Evolutionary conservation across 129 eudicot genomes (phyloP).

Genomic region (Saussurea involucrata): DNA sequence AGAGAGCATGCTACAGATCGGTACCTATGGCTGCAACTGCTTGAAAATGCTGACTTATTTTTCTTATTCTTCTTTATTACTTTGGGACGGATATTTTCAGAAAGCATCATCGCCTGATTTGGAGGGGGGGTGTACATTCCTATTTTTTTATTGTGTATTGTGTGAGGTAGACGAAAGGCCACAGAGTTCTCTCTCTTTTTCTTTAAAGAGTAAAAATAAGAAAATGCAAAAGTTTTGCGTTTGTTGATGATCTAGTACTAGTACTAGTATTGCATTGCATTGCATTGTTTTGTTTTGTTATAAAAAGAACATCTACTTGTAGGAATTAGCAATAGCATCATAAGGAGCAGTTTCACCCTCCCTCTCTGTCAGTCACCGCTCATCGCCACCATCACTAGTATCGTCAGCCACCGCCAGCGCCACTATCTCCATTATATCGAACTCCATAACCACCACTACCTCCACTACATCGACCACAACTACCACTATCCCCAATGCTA

Average conservation of each 20-base stretch:
- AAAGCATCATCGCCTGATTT: constrained; percentile 23
- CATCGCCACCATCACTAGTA: too few species aligned
- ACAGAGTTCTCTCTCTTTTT: background rate
- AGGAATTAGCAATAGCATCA: too few species aligned
- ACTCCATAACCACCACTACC: too few species aligned
- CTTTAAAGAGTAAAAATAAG: background rate
- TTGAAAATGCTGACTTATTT: constrained; percentile 23
- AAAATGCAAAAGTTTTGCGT: background rate
- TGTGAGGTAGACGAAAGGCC: constrained; percentile 8
- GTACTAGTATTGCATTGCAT: too few species aligned
- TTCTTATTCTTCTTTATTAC: background rate
- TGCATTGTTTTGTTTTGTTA: background rate
- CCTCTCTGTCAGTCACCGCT: too few species aligned
- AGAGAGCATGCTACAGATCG: constrained; percentile 61
- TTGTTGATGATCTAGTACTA: background rate
- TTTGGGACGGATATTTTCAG: constrained; percentile 9
- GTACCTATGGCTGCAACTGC: constrained; percentile 50
- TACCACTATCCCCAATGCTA: too few species aligned
- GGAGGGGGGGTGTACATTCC: constrained; percentile 30
- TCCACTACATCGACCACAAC: too few species aligned
- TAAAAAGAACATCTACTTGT: too few species aligned
- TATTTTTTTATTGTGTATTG: constrained; percentile 7
- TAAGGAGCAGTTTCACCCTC: too few species aligned
- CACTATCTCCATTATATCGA: too few species aligned
- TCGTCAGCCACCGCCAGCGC: too few species aligned